Base-by-base conservation (phyloP, 768 basidiomycete genomes). In the Trametes cingulata region DNA sequence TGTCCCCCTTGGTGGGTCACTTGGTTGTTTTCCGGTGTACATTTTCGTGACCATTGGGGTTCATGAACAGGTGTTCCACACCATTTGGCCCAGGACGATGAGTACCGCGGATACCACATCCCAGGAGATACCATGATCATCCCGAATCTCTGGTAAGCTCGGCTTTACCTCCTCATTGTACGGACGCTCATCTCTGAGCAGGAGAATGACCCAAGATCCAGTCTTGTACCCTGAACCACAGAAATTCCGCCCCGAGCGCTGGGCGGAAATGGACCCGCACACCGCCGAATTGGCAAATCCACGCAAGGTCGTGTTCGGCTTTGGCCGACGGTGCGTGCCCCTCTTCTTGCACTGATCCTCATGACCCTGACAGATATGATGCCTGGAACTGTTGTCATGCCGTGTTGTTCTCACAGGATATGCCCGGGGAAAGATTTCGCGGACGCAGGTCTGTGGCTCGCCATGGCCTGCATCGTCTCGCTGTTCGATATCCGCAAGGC, bases 351-450 rank as follows among this genome's bases (percentile, higher is more conserved):
- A n/a, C 29, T 40, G 56, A 29, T 48, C n/a, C 46, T 17, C 15
- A 14, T 43, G 17, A 27, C 45, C 39, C n/a, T 40, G 2, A n/a
- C n/a, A n/a, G 8, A 43, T 19, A 10, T 6, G 10, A 5, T 19
- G n/a, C 20, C 37, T 2, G 37, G 15, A 27, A 1, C 25, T 9
- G 2, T 6, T 42, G 50, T 39, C 56, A 29, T 19, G 36, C 36
- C 20, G 7, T 42, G 41, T 39, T 22, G 27, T 61, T 49, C 39
- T 29, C 19, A 36, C 45, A 82, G 82, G 57, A 74, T 79, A 55
- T 87, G 85, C 63, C 83, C 84, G 6, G 84, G 85, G 10, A 74
- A 79, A 42, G 73, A 82, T 62, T 78, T 86, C 52, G 84, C 81
- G 2, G 80, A 83, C 51, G 63, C 73, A 4, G 77, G 72, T 54